A percentile compares a stretch with the other conserved stretches of the same genome.
Conservation (phyloP, 768 basidiomycete species). For the Mrakia blollopis region DNA sequence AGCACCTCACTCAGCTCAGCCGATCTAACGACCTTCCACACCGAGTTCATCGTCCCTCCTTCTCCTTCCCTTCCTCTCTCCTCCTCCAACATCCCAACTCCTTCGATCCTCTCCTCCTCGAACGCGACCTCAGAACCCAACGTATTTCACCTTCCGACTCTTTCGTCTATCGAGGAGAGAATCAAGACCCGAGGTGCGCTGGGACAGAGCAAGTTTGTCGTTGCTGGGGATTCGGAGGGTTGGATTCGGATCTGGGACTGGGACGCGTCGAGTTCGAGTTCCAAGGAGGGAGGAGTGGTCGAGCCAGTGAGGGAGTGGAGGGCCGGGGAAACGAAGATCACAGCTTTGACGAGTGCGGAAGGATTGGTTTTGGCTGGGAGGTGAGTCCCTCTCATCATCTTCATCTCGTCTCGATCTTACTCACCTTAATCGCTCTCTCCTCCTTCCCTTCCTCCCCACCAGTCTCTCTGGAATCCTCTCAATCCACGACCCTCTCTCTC, state of each 20-base stretch:
- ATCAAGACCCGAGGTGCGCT: slow-evolving; percentile 19
- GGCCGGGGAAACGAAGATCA: slow-evolving; percentile 24
- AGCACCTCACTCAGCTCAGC: not conserved
- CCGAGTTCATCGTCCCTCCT: slow-evolving; percentile 20
- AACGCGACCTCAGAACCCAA: not conserved
- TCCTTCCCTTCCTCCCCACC: not conserved
- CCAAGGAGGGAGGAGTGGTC: not conserved
- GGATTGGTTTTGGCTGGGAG: slow-evolving; percentile 22
- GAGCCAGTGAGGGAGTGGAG: slow-evolving; percentile 17
- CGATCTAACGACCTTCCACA: slow-evolving; percentile 22
- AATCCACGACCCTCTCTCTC: slow-evolving; percentile 20
- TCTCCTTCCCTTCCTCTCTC: slow-evolving; percentile 22
- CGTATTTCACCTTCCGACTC: slow-evolving; percentile 1
- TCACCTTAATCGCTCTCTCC: not conserved
- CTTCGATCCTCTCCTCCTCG: not conserved
- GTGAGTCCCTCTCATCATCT: slow-evolving; percentile 5
- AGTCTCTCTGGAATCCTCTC: slow-evolving; percentile 24
- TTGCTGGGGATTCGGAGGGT: slow-evolving; percentile 28
- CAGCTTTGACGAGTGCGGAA: slow-evolving; percentile 19
- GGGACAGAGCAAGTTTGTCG: slow-evolving; percentile 20
- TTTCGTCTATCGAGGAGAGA: slow-evolving; percentile 1
- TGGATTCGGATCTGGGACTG: slow-evolving; percentile 26
- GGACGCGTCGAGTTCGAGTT: not conserved
- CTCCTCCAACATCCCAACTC: slow-evolving; percentile 5
- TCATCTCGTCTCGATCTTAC: not conserved